Evolutionary conservation across 169 alveolate species (phyloP).

Genomic region (Eimeria maxima): DNA sequence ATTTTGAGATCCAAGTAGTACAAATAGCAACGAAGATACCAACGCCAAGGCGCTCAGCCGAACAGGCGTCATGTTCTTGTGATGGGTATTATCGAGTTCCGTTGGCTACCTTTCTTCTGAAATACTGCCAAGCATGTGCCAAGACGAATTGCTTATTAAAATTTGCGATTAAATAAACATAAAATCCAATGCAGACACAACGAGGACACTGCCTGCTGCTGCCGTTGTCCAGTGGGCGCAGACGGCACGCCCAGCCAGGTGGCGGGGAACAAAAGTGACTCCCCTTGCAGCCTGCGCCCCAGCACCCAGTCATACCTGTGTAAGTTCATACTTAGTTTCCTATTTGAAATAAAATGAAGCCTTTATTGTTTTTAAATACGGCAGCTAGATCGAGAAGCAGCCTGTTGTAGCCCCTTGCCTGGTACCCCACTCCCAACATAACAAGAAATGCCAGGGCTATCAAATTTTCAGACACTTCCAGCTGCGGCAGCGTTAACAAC

Average conservation of each 20-base stretch:
- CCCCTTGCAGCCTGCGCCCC: background rate
- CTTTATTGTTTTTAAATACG: background rate
- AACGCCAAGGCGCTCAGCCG: background rate
- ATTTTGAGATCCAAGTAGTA: constrained; percentile 19
- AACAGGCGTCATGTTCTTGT: background rate
- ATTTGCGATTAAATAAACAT: background rate
- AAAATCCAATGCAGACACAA: background rate
- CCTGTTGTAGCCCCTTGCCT: background rate
- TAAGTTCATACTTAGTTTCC: background rate
- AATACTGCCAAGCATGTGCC: background rate
- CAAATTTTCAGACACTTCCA: background rate
- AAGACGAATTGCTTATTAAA: background rate
- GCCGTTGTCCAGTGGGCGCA: constrained; percentile 26
- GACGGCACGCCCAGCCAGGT: background rate
- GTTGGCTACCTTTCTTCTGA: background rate
- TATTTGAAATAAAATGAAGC: background rate
- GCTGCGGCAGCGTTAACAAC: background rate
- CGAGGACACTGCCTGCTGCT: background rate
- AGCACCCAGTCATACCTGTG: background rate
- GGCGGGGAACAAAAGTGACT: constrained; percentile 27
- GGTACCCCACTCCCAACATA: background rate
- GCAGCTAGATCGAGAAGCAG: background rate
- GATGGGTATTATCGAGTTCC: background rate
- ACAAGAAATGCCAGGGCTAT: background rate
- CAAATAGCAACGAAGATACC: background rate